These are phyloP conservation scores for Yarrowia porcina DNA, from an alignment of 805 yeast species.

Conservation along the genomic window DNA sequence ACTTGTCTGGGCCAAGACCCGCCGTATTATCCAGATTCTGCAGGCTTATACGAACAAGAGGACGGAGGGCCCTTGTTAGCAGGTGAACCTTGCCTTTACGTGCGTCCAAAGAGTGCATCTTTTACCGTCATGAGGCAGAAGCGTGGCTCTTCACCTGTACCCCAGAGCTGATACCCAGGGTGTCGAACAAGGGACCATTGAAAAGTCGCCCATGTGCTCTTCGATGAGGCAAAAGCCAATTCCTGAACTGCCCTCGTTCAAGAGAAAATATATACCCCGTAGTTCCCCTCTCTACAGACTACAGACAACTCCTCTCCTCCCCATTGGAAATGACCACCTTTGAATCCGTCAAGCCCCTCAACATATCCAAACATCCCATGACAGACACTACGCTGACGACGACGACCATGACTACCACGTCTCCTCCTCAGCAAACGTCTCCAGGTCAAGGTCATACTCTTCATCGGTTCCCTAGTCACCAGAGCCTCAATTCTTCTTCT, in stretches of 20 bases:
- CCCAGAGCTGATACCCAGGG: not conserved
- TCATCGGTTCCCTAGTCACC: not conserved
- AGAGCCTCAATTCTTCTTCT: not conserved
- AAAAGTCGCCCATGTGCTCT: not conserved
- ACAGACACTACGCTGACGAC: not conserved
- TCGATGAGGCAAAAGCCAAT: conserved; percentile 2
- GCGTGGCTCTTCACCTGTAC: not conserved
- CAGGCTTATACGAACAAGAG: not conserved
- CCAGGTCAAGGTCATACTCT: too few relatives aligned
- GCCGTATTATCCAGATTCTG: not conserved
- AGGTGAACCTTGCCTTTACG: not conserved
- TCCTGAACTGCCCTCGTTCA: too few relatives aligned
- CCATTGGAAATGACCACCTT: not conserved
- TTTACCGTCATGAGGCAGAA: not conserved
- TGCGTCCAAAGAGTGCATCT: not conserved
- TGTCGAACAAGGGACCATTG: too few relatives aligned
- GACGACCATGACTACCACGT: too few relatives aligned
- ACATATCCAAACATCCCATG: not conserved
- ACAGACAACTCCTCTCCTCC: too few relatives aligned
- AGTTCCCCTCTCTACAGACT: too few relatives aligned
- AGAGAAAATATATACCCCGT: too few relatives aligned
- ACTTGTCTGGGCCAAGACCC: not conserved
- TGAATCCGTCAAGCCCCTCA: conserved; percentile 6
- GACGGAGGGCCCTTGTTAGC: not conserved
- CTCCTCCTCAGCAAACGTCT: too few relatives aligned